Percentiles rank a stretch among this genome's conserved stretches.
These are phyloP conservation scores for Saprolegnia parasitica DNA, from an alignment of 352 stramenopile genomes.

Conservation along the genomic window DNA sequence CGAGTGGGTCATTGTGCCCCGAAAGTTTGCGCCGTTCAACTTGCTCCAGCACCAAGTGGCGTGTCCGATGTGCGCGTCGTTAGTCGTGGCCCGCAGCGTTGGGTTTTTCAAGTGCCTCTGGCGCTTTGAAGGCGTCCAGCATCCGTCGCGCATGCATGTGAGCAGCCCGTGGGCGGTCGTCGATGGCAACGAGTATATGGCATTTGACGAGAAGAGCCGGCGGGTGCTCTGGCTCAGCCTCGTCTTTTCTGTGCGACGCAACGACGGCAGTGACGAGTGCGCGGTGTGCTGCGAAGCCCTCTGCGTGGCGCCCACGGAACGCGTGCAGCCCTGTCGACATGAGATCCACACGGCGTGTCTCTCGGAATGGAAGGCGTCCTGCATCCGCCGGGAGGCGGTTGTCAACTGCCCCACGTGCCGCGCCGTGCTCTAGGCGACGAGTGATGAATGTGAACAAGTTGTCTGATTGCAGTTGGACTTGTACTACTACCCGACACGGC, in stretches of 20 bases:
- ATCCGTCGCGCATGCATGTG: slow-evolving; percentile 8
- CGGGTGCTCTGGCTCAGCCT: slow-evolving; percentile 2
- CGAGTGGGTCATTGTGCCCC: slow-evolving; percentile 11
- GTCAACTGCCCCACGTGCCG: slow-evolving; percentile 19
- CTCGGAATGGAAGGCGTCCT: slow-evolving; percentile 5
- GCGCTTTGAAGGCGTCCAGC: slow-evolving; percentile 28
- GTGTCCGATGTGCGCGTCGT: slow-evolving; percentile 16
- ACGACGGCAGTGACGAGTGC: slow-evolving; percentile 4
- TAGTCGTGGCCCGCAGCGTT: background rate
- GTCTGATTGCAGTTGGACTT: too few relatives aligned
- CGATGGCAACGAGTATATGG: background rate
- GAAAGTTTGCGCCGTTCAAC: slow-evolving; percentile 17
- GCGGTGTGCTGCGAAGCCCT: slow-evolving; percentile 21
- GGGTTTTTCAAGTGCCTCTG: slow-evolving; percentile 26
- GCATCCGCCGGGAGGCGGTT: background rate
- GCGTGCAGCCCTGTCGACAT: background rate
- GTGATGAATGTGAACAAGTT: too few relatives aligned
- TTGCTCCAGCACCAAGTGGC: slow-evolving; percentile 1
- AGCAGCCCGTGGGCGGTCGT: slow-evolving; percentile 22
- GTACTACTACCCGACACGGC: too few relatives aligned
- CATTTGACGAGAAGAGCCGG: background rate
- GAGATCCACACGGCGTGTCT: slow-evolving; percentile 14
- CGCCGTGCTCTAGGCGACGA: background rate
- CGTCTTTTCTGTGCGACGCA: background rate
- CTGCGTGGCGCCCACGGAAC: background rate